Conservation (phyloP, 2,329 filamentous ascomycete species). For the Sporothrix sp. region DNA sequence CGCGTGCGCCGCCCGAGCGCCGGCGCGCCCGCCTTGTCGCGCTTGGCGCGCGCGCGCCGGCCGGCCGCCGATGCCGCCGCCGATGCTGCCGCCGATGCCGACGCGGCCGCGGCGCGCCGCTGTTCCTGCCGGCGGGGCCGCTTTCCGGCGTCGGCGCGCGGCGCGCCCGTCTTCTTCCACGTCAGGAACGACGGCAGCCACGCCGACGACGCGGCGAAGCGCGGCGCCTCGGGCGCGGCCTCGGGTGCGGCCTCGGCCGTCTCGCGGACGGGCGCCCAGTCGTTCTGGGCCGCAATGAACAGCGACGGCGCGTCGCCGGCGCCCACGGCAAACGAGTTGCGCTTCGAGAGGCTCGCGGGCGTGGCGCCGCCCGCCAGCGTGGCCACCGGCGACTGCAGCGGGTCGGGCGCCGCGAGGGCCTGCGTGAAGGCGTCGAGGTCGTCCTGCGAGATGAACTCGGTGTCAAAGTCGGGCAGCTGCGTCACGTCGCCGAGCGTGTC, state of each 20-base stretch:
- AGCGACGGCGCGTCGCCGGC: conserved; percentile 23
- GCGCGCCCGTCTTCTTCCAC: too few species aligned
- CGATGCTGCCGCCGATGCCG: conserved; percentile 25
- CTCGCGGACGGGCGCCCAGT: conserved; percentile 86
- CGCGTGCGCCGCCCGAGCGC: conserved; percentile 47
- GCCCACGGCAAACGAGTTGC: conserved; percentile 30
- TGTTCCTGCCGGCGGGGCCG: conserved; percentile 26
- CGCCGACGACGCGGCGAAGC: neutral
- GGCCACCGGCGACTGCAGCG: conserved; percentile 45
- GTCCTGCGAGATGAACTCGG: conserved; percentile 63
- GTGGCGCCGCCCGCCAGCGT: conserved; percentile 23
- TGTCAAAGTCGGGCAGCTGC: conserved; percentile 67
- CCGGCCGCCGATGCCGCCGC: conserved; percentile 23
- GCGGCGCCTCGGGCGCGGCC: neutral
- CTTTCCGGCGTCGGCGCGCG: conserved; percentile 25
- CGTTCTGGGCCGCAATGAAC: conserved; percentile 84
- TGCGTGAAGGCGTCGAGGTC: conserved; percentile 71
- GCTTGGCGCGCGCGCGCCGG: conserved; percentile 10
- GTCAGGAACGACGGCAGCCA: conserved; percentile 2
- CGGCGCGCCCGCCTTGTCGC: conserved; percentile 22
- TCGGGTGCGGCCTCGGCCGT: conserved; percentile 42
- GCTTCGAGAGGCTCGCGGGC: conserved; percentile 32
- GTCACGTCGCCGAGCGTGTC: conserved; percentile 57
- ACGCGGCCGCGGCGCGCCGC: conserved; percentile 4
- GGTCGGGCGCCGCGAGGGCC: conserved; percentile 74